Base-by-base conservation (phyloP, 108 stramenopile species). In the Schizochytrium sp. region DNA sequence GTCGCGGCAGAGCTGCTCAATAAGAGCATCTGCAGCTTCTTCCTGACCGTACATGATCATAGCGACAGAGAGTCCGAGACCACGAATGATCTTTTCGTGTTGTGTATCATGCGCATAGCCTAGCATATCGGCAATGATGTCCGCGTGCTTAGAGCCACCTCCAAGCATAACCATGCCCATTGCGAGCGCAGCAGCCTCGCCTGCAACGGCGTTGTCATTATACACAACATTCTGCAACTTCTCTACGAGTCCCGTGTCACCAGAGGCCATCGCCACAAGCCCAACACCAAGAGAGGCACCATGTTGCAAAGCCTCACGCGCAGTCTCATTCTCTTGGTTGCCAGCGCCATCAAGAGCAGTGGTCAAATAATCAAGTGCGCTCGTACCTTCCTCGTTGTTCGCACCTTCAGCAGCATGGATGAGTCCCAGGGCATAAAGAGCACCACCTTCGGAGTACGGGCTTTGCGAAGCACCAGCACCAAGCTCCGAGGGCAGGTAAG, bases 71-170 rank as follows among this genome's bases (percentile, higher is more conserved):
- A 99, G 94, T 87, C 98, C 95, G 87, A 98, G 94, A 12, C 97
- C 98, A 38, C 99, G 97, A 91, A 98, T 98, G 89, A 98, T 99
- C 92, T 99, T 99, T 92, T 99, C 99, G 93, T 99, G 98, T 19
- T 95, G 94, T 4, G 99, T 99, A 90, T 98, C 98, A 47, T 97
- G 95, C 17, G 98, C 97, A 87, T 98, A 98, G 83, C 95, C 96
- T 87, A 97, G 95, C 87, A 99, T 93, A 72, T 98, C 97, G 53
- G 94, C 91, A 15, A 98, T 90, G 40, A 94, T 93, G 88, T 91
- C 88, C 3, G 92, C 89, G 88, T 94, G 95, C 61, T 96, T 96
- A 50, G 95, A 96, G n/a, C 97, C 97, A 72, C 94, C 95, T 15
- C 99, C 98, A 3, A 98, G 95, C 47, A 99, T 92, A 10, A 98